A percentile compares a stretch with the other conserved stretches of the same genome.
Evolutionary conservation across 2,329 filamentous ascomycete genomes (phyloP).

Genomic region (Ophiostoma perfectum): DNA sequence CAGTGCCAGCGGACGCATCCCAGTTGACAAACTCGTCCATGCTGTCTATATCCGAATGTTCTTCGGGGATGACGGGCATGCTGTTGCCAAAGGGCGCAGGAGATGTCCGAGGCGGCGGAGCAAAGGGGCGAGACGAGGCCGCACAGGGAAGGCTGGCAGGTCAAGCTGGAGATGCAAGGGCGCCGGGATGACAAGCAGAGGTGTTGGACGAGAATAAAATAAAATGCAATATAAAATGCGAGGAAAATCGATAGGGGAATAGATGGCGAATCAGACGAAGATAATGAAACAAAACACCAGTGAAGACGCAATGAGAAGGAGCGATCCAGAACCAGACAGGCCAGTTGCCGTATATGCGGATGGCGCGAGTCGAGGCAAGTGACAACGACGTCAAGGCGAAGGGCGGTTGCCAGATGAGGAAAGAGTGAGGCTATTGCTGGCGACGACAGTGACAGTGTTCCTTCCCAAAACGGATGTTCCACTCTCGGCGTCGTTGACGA

Average conservation of each 20-base stretch:
- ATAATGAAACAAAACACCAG: neutral
- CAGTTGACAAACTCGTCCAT: constrained; percentile 61
- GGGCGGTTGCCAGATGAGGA: neutral
- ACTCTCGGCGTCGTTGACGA: neutral
- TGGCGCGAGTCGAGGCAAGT: neutral
- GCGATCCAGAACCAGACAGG: neutral
- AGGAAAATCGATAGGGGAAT: neutral
- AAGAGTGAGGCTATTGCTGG: constrained; percentile 7
- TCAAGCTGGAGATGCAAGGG: neutral
- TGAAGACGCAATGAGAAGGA: neutral
- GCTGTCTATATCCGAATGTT: constrained; percentile 29
- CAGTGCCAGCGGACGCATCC: constrained; percentile 37
- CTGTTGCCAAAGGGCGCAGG: constrained; percentile 19
- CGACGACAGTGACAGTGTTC: constrained; percentile 1
- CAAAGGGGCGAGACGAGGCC: neutral
- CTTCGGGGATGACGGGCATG: constrained; percentile 31
- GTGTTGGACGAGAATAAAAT: neutral
- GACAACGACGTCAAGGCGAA: neutral
- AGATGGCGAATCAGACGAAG: neutral
- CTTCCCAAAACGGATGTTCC: constrained; percentile 9
- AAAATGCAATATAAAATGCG: constrained; percentile 1
- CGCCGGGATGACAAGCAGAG: neutral
- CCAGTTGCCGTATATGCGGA: neutral
- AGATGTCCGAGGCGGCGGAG: neutral
- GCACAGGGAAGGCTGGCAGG: neutral